These are phyloP conservation scores for Lichtheimia ornata DNA, from an alignment of 371 early-diverging fungal genomes.

Conservation along the genomic window DNA sequence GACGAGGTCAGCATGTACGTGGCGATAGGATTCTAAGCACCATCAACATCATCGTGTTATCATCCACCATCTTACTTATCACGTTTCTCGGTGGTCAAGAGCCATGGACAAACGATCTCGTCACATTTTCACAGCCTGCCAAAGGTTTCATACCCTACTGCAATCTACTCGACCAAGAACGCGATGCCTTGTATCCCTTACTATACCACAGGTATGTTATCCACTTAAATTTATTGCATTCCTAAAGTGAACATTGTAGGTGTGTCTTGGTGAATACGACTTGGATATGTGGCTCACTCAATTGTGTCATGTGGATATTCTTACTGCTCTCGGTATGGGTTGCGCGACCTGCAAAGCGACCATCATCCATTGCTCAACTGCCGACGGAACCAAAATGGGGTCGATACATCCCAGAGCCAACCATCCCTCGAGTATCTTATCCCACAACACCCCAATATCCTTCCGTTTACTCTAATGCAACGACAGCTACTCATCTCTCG, in stretches of 20 bases:
- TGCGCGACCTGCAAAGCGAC: conserved; percentile 1
- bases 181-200: conserved; percentile 32
- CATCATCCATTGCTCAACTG: conserved; percentile 2
- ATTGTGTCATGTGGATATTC: conserved; percentile 7
- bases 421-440: background rate
- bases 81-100: conserved; percentile 32
- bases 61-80: conserved; percentile 14
- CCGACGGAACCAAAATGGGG: conserved; percentile 7
- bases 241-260: background rate
- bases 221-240: too few relatives aligned
- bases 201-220: conserved; percentile 36
- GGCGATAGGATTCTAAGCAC: conserved; percentile 33
- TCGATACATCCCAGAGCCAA: background rate
- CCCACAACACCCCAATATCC: background rate
- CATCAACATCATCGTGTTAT: conserved; percentile 18
- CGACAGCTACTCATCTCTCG: background rate
- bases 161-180: conserved; percentile 19
- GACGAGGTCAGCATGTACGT: conserved; percentile 27
- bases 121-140: conserved; percentile 33
- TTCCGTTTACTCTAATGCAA: background rate
- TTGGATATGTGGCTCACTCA: conserved; percentile 3
- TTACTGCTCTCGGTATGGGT: background rate
- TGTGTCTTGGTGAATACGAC: conserved; percentile 12
- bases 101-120: conserved; percentile 39
- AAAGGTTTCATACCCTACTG: conserved; percentile 38